These are phyloP conservation scores for Talinum fruticosum DNA, from an alignment of 148 eudicot genomes.

Conservation along the genomic window DNA sequence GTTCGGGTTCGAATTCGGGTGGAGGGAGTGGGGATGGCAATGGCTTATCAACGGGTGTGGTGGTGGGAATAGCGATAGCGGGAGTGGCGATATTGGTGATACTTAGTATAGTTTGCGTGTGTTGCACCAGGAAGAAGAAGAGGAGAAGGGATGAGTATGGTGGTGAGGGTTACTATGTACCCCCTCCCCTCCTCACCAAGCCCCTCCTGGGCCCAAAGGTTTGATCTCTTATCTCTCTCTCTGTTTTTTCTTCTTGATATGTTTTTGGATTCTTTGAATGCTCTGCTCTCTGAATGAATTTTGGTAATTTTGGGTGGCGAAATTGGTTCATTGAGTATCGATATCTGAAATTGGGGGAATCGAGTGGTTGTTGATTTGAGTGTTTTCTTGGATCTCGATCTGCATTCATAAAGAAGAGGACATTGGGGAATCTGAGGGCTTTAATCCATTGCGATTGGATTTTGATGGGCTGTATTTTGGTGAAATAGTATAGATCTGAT, in stretches of 20 bases:
- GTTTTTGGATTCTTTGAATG: neutral
- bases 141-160: slow-evolving; percentile 39
- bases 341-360: neutral
- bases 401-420: neutral
- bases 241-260: neutral
- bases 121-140: slow-evolving; percentile 57
- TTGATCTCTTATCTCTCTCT: neutral
- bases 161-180: slow-evolving; percentile 40
- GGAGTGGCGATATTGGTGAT: slow-evolving; percentile 47
- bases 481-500: neutral
- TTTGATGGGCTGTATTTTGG: neutral
- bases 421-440: neutral
- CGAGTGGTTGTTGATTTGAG: too few species aligned
- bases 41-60: slow-evolving; percentile 55
- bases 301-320: neutral
- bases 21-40: slow-evolving; percentile 10
- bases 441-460: neutral
- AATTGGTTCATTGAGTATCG: neutral
- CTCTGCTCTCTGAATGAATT: neutral
- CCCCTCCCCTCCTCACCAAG: slow-evolving; percentile 42
- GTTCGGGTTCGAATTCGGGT: neutral
- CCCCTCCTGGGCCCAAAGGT: slow-evolving; percentile 54
- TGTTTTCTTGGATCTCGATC: neutral
- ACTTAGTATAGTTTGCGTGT: slow-evolving; percentile 49
- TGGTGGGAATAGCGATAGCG: slow-evolving; percentile 73